A percentile compares a stretch with the other conserved stretches of the same genome.
Evolutionary conservation across 306 rosid genomes (phyloP).

Genomic region (Gillenia trifoliata): DNA sequence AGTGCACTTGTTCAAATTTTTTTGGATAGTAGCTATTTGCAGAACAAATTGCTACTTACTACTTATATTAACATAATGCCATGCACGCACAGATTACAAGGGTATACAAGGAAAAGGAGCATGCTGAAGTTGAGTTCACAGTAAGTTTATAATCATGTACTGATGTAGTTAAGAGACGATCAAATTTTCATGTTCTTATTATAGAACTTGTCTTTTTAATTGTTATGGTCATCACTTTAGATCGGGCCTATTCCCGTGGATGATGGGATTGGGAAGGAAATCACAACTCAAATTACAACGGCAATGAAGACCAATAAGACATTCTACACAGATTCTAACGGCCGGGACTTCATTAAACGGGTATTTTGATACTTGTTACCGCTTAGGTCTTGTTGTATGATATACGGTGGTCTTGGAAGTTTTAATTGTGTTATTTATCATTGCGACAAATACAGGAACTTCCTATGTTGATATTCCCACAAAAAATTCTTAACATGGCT

Average conservation of each 20-base stretch:
- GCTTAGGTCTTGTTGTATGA: not conserved
- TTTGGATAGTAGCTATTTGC: not conserved
- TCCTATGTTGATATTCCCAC: not conserved
- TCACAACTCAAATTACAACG: conserved; percentile 32
- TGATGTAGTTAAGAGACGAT: not conserved
- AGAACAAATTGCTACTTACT: not conserved
- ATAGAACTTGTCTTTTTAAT: not conserved
- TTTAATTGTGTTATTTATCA: not conserved
- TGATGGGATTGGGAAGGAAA: conserved; percentile 34
- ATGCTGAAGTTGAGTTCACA: conserved; percentile 41
- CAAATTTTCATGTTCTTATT: not conserved
- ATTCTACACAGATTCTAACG: conserved; percentile 36
- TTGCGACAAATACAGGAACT: not conserved
- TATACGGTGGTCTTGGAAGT: not conserved
- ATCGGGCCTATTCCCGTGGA: conserved; percentile 32
- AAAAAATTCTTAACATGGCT: not conserved
- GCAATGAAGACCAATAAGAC: conserved; percentile 23
- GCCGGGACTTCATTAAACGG: conserved; percentile 38
- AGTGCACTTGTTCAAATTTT: not conserved
- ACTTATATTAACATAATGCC: not conserved
- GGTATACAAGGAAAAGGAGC: conserved; percentile 40
- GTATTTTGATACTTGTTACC: conserved; percentile 8
- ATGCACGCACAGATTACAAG: conserved; percentile 30
- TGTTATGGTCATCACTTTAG: not conserved
- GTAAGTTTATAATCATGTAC: conserved; percentile 13